These are phyloP conservation scores for Diplogelasinospora grovesii DNA, from an alignment of 495 filamentous ascomycete species.

Conservation along the genomic window DNA sequence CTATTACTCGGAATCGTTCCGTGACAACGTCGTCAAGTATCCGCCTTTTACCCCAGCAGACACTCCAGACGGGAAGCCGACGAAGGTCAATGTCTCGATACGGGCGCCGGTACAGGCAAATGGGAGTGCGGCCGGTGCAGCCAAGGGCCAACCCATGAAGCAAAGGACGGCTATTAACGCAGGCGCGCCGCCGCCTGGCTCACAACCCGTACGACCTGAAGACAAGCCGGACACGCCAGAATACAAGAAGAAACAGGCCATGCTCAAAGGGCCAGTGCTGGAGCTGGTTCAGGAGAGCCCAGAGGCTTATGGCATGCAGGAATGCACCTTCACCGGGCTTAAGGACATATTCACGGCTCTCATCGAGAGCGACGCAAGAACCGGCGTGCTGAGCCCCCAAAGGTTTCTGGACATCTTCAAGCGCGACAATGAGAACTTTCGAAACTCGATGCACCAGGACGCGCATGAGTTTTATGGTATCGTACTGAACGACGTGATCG, in stretches of 20 bases:
- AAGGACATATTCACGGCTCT: slow-evolving; percentile 96
- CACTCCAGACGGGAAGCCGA: slow-evolving; percentile 36
- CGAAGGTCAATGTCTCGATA: slow-evolving; percentile 44
- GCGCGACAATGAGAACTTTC: slow-evolving; percentile 95
- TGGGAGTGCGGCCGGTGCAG: slow-evolving; percentile 41
- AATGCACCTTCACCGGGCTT: slow-evolving; percentile 86
- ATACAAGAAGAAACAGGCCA: slow-evolving; percentile 91
- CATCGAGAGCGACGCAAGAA: slow-evolving; percentile 71
- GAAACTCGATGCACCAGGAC: slow-evolving; percentile 94
- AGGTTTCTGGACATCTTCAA: slow-evolving; percentile 91
- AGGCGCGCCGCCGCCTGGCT: slow-evolving; percentile 28
- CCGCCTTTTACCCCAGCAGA: slow-evolving; percentile 50
- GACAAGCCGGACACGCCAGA: slow-evolving; percentile 86
- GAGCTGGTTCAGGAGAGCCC: slow-evolving; percentile 72
- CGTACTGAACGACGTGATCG: slow-evolving; percentile 90
- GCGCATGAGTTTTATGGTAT: slow-evolving; percentile 95
- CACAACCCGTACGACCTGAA: slow-evolving; percentile 39
- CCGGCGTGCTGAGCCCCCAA: slow-evolving; percentile 87
- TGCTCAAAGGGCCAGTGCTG: slow-evolving; percentile 78
- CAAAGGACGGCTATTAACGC: slow-evolving; percentile 37
- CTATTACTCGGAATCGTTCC: slow-evolving; percentile 90
- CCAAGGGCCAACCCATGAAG: slow-evolving; percentile 37
- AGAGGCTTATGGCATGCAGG: slow-evolving; percentile 80
- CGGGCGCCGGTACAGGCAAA: slow-evolving; percentile 38
- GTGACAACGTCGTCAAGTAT: slow-evolving; percentile 91